Evolutionary conservation across 768 basidiomycete genomes (phyloP).

Genomic region (Guyanaporus albipodus): DNA sequence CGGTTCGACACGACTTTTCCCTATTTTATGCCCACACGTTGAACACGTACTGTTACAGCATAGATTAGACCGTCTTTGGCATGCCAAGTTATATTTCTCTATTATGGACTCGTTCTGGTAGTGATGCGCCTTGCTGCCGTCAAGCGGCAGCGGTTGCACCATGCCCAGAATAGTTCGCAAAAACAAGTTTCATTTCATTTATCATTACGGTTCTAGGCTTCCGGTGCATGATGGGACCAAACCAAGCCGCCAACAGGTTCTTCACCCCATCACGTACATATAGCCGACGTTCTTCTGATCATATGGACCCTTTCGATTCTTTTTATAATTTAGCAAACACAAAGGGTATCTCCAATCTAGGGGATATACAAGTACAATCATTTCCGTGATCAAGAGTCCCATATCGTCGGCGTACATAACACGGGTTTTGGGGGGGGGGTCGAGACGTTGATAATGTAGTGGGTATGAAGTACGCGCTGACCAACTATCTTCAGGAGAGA

Average conservation of each 20-base stretch:
- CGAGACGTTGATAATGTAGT: no score
- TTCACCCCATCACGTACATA: constrained; percentile 16
- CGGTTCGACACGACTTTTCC: constrained; percentile 5
- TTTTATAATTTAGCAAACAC: constrained; percentile 1
- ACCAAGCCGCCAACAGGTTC: background rate
- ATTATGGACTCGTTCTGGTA: constrained; percentile 2
- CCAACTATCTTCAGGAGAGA: constrained; percentile 22
- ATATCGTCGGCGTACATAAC: constrained; percentile 7
- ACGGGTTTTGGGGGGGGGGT: background rate
- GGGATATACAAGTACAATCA: constrained; percentile 19
- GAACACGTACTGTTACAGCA: no score
- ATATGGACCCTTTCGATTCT: background rate
- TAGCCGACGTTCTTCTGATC: background rate
- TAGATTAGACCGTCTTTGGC: background rate
- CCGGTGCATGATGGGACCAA: background rate
- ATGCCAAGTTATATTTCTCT: constrained; percentile 2
- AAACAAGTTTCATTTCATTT: background rate
- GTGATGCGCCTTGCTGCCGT: background rate
- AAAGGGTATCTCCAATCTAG: constrained; percentile 23
- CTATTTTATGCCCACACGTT: no score
- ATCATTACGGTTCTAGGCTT: background rate
- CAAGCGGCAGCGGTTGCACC: background rate
- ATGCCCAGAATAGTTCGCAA: no score
- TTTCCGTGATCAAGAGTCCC: constrained; percentile 14
- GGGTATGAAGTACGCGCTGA: background rate